Conservation (phyloP, 2,329 filamentous ascomycete genomes). For the Ilyonectria mors-panacis region DNA sequence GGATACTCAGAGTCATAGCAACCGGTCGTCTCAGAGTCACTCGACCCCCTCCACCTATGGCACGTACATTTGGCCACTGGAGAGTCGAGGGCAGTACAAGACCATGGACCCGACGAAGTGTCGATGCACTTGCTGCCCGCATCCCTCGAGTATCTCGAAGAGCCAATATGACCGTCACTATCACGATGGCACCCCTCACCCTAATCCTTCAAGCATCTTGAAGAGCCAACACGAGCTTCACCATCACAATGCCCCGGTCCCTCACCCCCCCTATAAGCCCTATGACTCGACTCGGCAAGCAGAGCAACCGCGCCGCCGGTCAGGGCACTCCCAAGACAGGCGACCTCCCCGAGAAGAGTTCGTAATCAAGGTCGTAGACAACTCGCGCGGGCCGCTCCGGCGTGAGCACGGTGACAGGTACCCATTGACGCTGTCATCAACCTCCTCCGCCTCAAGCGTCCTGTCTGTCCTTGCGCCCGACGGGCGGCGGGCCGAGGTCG, state of each 20-base stretch:
- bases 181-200: background rate
- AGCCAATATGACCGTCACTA: constrained; percentile 24
- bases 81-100: constrained; percentile 32
- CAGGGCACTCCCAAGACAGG: background rate
- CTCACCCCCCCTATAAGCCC: background rate
- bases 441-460: constrained; percentile 37
- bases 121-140: constrained; percentile 44
- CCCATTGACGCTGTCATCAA: constrained; percentile 38
- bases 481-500: constrained; percentile 39
- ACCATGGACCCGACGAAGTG: constrained; percentile 42
- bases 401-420: constrained; percentile 38
- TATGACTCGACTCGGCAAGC: constrained; percentile 15
- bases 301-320: constrained; percentile 3
- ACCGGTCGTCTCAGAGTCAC: background rate
- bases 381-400: constrained; percentile 31
- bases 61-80: constrained; percentile 41
- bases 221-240: constrained; percentile 26
- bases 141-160: constrained; percentile 37
- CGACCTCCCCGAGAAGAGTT: constrained; percentile 17
- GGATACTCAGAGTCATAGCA: background rate
- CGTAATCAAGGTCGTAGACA: constrained; percentile 43
- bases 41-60: constrained; percentile 34
- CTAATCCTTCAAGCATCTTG: constrained; percentile 35
- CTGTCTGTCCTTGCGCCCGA: constrained; percentile 45
- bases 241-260: background rate